These are phyloP conservation scores for Claviceps humidiphila DNA, from an alignment of 2,329 filamentous ascomycete species.

Conservation along the genomic window DNA sequence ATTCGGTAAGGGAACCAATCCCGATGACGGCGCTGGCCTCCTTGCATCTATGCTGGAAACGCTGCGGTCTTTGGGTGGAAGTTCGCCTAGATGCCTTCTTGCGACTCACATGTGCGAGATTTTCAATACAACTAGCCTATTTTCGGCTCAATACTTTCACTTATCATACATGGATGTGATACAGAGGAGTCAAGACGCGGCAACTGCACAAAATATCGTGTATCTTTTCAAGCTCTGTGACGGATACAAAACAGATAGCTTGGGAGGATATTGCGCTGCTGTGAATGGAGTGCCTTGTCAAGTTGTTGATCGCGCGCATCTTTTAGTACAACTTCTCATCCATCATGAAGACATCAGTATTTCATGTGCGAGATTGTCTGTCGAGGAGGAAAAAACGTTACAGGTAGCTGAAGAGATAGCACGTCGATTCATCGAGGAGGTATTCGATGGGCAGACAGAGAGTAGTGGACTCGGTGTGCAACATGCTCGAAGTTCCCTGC, in stretches of 20 bases:
- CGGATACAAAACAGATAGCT: conserved; percentile 67
- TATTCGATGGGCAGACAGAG: conserved; percentile 7
- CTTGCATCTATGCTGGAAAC: conserved; percentile 44
- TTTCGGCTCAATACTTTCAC: conserved; percentile 32
- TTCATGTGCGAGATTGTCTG: conserved; percentile 54
- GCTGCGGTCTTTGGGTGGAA: conserved; percentile 31
- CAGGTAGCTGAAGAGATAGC: conserved; percentile 50
- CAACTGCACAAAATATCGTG: conserved; percentile 48
- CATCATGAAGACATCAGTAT: conserved; percentile 64
- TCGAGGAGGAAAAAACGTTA: conserved; percentile 51
- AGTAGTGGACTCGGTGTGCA: conserved; percentile 2
- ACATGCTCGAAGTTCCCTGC: conserved; percentile 8
- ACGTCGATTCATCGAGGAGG: conserved; percentile 38
- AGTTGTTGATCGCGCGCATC: conserved; percentile 64
- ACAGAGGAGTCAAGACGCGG: conserved; percentile 36
- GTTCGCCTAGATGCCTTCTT: conserved; percentile 43
- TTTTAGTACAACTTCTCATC: conserved; percentile 53
- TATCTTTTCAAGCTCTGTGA: conserved; percentile 59
- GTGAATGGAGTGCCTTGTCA: conserved; percentile 68
- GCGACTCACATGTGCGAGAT: conserved; percentile 60
- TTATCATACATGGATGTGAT: conserved; percentile 62
- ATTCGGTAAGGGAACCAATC: conserved; percentile 57
- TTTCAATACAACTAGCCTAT: conserved; percentile 50
- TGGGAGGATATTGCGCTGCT: conserved; percentile 73
- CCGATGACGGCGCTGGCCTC: conserved; percentile 44